These are phyloP conservation scores for Ceratobasidium sp. DNA, from an alignment of 1,284 basidiomycete genomes.

Conservation along the genomic window DNA sequence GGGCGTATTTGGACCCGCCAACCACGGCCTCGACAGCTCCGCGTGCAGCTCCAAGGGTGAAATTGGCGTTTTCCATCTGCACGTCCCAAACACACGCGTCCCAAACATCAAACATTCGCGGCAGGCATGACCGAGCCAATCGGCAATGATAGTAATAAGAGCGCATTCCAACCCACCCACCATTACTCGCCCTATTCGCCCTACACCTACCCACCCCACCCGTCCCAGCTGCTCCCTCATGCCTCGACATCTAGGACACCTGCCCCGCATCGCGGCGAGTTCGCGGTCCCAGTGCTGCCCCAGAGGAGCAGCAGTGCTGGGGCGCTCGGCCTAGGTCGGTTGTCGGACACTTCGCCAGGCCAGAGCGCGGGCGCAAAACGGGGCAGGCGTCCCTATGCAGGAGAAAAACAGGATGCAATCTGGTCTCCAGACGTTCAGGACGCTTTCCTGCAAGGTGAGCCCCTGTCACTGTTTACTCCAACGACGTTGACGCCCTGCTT, in stretches of 20 bases:
- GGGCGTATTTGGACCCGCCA: conserved; percentile 24
- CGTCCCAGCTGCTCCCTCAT: not conserved
- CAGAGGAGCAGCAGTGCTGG: not conserved
- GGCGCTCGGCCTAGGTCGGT: not conserved
- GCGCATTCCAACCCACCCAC: conserved; percentile 3
- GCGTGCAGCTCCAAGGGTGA: not conserved
- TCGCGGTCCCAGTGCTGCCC: conserved; percentile 23
- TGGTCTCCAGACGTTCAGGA: conserved; percentile 59
- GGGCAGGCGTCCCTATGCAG: conserved; percentile 26
- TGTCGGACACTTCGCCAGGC: not conserved
- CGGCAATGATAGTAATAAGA: conserved; percentile 1
- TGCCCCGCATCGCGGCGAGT: not conserved
- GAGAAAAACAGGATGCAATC: conserved; percentile 47
- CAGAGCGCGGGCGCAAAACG: conserved; percentile 2
- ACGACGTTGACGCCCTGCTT: not conserved
- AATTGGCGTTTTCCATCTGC: not conserved
- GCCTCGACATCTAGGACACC: not conserved
- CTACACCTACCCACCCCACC: not conserved
- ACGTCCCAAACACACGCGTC: not conserved
- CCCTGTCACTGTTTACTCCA: not conserved
- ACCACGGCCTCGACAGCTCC: conserved; percentile 21
- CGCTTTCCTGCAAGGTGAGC: conserved; percentile 56
- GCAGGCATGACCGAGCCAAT: conserved; percentile 32
- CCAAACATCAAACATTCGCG: conserved; percentile 8
- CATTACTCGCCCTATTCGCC: conserved; percentile 6